Percentiles rank a stretch among this genome's conserved stretches.
These are phyloP conservation scores for Pelargonium nanum DNA, from an alignment of 345 rosid genomes.

Conservation along the genomic window DNA sequence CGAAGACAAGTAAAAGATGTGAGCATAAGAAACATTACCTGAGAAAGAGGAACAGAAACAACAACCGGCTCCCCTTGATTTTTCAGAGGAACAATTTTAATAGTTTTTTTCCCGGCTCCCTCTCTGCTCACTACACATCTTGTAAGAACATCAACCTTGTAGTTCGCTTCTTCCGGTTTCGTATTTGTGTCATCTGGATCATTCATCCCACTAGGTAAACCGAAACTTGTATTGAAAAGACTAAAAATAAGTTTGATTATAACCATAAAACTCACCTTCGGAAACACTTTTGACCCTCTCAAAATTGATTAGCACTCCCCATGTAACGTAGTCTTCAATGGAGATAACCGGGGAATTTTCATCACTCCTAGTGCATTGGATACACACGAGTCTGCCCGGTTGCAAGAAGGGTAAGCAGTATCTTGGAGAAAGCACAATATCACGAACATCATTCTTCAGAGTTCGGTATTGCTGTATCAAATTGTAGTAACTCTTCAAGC, in stretches of 20 bases:
- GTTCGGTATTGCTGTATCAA: conserved; percentile 59
- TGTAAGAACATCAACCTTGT: conserved; percentile 67
- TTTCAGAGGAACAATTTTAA: conserved; percentile 50
- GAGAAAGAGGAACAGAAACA: conserved; percentile 64
- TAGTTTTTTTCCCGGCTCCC: conserved; percentile 47
- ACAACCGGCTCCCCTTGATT: conserved; percentile 75
- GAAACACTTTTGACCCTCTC: conserved; percentile 46
- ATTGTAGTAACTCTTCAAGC: conserved; percentile 66
- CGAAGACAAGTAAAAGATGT: background rate
- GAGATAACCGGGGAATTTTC: conserved; percentile 50
- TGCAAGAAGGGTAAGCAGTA: conserved; percentile 78
- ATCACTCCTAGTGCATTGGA: conserved; percentile 43
- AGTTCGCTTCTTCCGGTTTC: conserved; percentile 71
- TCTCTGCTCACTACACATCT: conserved; percentile 70
- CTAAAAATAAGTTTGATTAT: conserved; percentile 4
- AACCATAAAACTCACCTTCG: conserved; percentile 42
- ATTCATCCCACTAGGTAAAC: conserved; percentile 3
- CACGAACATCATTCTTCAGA: conserved; percentile 67
- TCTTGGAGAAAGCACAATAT: conserved; percentile 70
- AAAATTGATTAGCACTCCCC: conserved; percentile 84
- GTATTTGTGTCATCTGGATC: conserved; percentile 54
- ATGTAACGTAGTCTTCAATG: conserved; percentile 54
- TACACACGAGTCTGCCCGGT: conserved; percentile 65
- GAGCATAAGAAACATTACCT: conserved; percentile 29
- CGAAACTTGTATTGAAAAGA: conserved; percentile 6